These are phyloP conservation scores for Rozella allomycis DNA, from an alignment of 371 early-diverging fungal species.

Conservation along the genomic window DNA sequence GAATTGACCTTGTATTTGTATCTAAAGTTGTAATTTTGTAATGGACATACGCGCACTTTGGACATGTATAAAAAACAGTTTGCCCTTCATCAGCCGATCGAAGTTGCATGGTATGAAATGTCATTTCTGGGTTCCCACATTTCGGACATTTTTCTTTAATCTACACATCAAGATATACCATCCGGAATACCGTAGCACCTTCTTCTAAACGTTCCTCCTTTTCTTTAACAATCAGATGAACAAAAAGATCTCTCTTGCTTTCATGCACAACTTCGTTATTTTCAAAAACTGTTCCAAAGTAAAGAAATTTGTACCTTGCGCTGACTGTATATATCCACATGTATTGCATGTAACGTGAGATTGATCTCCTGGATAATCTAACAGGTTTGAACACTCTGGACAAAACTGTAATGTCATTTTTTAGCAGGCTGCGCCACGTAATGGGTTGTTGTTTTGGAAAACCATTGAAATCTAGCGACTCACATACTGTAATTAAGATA, in stretches of 20 bases:
- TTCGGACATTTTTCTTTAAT: conserved; percentile 94
- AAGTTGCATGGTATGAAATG: conserved; percentile 93
- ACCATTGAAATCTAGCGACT: too few species aligned
- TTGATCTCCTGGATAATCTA: neutral
- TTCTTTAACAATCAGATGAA: neutral
- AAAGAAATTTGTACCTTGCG: neutral
- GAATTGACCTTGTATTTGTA: too few species aligned
- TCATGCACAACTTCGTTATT: neutral
- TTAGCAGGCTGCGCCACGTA: too few species aligned
- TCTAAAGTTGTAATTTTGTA: too few species aligned
- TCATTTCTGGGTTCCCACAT: conserved; percentile 82
- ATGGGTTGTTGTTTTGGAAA: too few species aligned
- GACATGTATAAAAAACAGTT: conserved; percentile 95
- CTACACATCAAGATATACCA: conserved; percentile 9
- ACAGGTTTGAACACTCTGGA: neutral
- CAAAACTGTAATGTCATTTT: too few species aligned
- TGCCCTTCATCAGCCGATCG: conserved; percentile 99
- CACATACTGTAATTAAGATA: too few species aligned
- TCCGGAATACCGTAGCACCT: neutral
- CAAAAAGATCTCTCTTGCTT: neutral
- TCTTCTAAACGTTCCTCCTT: neutral
- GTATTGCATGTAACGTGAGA: neutral
- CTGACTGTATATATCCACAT: neutral
- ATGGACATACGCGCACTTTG: conserved; percentile 89
- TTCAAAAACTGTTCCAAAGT: neutral